A percentile compares a stretch with the other conserved stretches of the same genome.
These are phyloP conservation scores for Trypanosomatidae sp. DNA, from an alignment of 208 protist genomes.

Conservation along the genomic window DNA sequence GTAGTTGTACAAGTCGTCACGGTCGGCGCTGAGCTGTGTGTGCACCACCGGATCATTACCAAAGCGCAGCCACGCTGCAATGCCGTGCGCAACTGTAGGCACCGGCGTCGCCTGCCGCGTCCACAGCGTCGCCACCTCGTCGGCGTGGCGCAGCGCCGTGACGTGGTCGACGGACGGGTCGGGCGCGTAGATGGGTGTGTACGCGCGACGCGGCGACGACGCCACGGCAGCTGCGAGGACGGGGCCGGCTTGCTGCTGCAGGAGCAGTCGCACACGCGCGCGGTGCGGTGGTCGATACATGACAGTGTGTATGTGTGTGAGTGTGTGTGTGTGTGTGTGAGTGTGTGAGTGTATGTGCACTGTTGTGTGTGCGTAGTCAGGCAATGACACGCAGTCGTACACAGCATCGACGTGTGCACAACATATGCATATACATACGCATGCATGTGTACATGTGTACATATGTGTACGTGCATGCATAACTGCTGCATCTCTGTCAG, in stretches of 20 bases:
- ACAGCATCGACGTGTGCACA: not conserved
- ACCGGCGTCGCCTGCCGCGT: constrained; percentile 14
- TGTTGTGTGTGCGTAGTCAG: no score
- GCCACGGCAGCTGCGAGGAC: no score
- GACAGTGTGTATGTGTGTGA: no score
- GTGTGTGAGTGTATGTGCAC: no score
- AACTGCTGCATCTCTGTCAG: not conserved
- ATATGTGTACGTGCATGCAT: not conserved
- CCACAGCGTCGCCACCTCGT: constrained; percentile 63
- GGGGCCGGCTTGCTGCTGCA: no score
- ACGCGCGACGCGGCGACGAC: constrained; percentile 13
- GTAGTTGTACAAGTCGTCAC: no score
- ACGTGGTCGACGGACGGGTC: constrained; percentile 25
- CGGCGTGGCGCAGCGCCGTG: constrained; percentile 16
- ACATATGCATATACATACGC: constrained; percentile 8
- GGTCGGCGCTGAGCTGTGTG: no score
- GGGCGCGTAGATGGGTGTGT: constrained; percentile 67
- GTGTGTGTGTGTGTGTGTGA: no score
- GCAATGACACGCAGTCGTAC: no score
- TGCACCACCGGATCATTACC: constrained; percentile 83
- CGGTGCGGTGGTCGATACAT: no score
- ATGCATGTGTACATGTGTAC: constrained; percentile 1
- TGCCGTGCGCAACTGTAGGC: constrained; percentile 14
- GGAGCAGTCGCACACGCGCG: no score
- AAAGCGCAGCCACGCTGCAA: constrained; percentile 70